These are phyloP conservation scores for Akanthomyces uredinophilus DNA, from an alignment of 2,329 filamentous ascomycete genomes.

Conservation along the genomic window DNA sequence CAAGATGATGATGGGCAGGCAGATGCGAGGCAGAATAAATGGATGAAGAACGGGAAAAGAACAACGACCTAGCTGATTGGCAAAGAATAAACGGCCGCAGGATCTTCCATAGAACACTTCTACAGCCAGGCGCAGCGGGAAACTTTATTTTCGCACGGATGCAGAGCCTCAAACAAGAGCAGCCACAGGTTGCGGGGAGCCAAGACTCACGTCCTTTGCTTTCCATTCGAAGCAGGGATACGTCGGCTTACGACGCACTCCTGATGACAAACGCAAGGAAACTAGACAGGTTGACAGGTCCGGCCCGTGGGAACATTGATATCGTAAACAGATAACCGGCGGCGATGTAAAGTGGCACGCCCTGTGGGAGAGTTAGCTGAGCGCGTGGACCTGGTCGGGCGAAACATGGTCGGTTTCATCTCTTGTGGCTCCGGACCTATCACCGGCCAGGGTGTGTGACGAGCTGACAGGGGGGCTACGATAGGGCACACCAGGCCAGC, in stretches of 20 bases:
- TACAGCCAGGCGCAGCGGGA: background rate
- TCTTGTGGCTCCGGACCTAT: constrained; percentile 19
- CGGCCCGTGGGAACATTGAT: background rate
- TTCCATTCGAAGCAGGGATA: background rate
- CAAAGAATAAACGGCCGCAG: background rate
- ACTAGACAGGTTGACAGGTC: background rate
- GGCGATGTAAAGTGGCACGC: background rate
- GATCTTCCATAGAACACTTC: background rate
- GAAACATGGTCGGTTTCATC: constrained; percentile 26
- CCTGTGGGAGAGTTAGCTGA: background rate
- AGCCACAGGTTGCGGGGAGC: background rate
- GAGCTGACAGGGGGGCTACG: background rate
- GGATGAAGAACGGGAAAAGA: too few species aligned
- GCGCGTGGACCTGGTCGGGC: constrained; percentile 12
- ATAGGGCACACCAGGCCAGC: background rate
- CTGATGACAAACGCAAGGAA: constrained; percentile 2
- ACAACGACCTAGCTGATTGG: background rate
- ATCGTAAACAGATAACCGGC: background rate
- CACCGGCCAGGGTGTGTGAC: constrained; percentile 4
- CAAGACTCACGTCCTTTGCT: background rate
- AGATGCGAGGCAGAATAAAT: too few species aligned
- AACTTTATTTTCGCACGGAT: constrained; percentile 7
- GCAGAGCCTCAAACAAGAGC: background rate
- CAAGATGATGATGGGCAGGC: too few species aligned
- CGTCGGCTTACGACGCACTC: background rate